These are phyloP conservation scores for Sarocladiaceae sp. DNA, from an alignment of 2,329 filamentous ascomycete species.

Conservation along the genomic window DNA sequence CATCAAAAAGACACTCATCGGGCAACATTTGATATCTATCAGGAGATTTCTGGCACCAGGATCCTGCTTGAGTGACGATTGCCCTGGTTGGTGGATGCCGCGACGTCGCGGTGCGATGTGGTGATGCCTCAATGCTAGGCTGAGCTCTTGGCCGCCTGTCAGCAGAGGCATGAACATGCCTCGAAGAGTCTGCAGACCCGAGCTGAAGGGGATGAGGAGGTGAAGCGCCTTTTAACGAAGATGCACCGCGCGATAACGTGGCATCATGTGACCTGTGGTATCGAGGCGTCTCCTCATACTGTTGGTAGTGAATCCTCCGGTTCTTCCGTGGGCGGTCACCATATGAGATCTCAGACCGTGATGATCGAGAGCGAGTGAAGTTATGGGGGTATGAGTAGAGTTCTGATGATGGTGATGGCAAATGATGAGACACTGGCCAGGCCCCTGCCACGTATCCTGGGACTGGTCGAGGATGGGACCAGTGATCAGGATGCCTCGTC, in stretches of 20 bases:
- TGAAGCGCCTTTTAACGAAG: neutral
- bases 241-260: neutral
- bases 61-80: neutral
- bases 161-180: neutral
- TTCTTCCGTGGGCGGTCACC: neutral
- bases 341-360: neutral
- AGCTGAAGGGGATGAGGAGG: neutral
- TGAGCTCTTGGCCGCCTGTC: too few relatives aligned
- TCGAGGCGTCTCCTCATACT: neutral
- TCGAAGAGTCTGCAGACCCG: neutral
- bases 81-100: neutral
- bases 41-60: neutral
- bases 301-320: neutral
- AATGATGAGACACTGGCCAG: too few relatives aligned
- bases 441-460: too few relatives aligned
- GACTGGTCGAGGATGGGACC: too few relatives aligned
- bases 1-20: neutral
- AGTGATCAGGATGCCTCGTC: too few relatives aligned
- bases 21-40: neutral
- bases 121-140: too few relatives aligned
- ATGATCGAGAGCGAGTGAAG: too few relatives aligned
- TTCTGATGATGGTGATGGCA: too few relatives aligned
- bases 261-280: neutral
- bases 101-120: neutral
- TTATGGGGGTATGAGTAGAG: too few relatives aligned